phyloP scores from a whole-genome alignment of 2,329 filamentous ascomycete genomes.

The Cyphellophora attinorum region DNA sequence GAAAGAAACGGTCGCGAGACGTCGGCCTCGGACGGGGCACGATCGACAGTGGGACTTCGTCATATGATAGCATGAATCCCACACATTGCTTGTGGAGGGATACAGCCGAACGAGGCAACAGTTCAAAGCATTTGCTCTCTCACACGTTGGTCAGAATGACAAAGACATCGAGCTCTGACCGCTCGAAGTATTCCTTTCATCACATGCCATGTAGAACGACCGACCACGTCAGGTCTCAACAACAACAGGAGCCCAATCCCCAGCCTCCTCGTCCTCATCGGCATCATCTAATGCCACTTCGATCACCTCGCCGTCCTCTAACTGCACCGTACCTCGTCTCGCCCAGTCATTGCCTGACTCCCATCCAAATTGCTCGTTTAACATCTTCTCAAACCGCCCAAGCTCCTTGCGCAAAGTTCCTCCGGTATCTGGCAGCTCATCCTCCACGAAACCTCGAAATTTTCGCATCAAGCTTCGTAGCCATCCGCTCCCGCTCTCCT shows the following conservation, averaged over 20 bases:
- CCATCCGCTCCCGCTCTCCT: constrained; percentile 40
- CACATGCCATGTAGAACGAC: too few species aligned
- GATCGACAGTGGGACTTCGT: too few species aligned
- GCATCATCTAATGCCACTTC: constrained; percentile 46
- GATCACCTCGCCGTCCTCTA: constrained; percentile 55
- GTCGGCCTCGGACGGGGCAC: too few species aligned
- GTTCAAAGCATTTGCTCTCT: too few species aligned
- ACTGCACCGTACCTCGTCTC: constrained; percentile 46
- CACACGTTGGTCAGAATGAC: too few species aligned
- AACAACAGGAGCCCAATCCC: constrained; percentile 54
- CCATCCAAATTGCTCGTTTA: constrained; percentile 49
- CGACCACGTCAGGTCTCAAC: constrained; percentile 40
- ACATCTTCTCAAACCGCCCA: constrained; percentile 44
- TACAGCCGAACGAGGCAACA: too few species aligned
- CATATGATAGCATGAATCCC: too few species aligned
- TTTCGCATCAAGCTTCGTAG: constrained; percentile 42
- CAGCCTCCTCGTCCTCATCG: constrained; percentile 54
- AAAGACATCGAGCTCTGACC: too few species aligned
- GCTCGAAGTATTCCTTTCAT: too few species aligned
- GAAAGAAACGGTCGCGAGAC: too few species aligned
- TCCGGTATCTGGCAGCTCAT: constrained; percentile 25
- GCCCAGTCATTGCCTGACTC: constrained; percentile 43
- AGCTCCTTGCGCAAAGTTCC: constrained; percentile 40
- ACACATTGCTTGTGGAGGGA: too few species aligned
- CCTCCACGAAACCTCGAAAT: constrained; percentile 42